Base-by-base conservation (phyloP, 805 yeast genomes). In the Yarrowia deformans region DNA sequence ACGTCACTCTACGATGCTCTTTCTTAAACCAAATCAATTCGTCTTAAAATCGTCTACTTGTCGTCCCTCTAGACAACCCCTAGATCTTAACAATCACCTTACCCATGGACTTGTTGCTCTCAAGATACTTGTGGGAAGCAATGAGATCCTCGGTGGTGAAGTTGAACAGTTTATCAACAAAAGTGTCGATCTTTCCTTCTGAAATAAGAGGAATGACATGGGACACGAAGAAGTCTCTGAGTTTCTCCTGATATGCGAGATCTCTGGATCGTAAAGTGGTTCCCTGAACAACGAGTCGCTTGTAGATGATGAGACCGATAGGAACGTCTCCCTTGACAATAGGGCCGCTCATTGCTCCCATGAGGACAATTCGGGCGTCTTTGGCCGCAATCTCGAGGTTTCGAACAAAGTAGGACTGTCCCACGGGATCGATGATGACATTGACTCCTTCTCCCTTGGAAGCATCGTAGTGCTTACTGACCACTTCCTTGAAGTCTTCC, bases 401-500 rank as follows among this genome's bases (percentile, higher is more conserved):
- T 19, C 70, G 43, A 18, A 55, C 54, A 18, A 77, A 73, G 50
- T 73, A 73, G 0, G 70, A 68, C 42, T 72, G 72, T 16, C 79
- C 79, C 3, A 77, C 74, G 8, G 78, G 74, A 50, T 78, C 81
- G 13, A 79, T 71, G 19, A 77, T 72, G 12, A 76, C 71, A 54
- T 79, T 77, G 9, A 77, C 72, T 7, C 79, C 79, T 5, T 72
- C 71, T 5, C 56, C 48, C 40, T 43, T 60, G 18, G 66, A 8
- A 7, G 68, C 46, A 13, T 74, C 73, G 35, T 74, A 77, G 48
- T 69, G 71, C 46, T 69, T 34, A 45, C 70, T 40, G 67, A 73
- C 68, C 3, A 72, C 72, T n/a, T 71, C 72, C 18, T 40, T 73
- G 68, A 74, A 74, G 66, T 75, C 73, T 56, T 72, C 71, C 8